Evolutionary conservation across 2,329 filamentous ascomycete species (phyloP).

Genomic region (Verruconis gallopava): DNA sequence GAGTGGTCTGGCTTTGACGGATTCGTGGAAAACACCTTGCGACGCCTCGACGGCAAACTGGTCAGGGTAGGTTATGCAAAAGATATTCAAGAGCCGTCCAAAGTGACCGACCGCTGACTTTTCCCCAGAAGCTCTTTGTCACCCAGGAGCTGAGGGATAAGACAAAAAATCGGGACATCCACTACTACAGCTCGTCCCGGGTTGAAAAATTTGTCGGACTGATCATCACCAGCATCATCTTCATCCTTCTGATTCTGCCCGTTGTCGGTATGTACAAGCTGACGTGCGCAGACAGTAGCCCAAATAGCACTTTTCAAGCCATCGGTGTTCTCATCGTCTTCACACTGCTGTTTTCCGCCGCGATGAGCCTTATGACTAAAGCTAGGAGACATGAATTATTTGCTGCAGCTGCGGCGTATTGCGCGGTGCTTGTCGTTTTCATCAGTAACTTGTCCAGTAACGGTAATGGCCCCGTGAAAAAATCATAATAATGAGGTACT

Average conservation of each 20-base stretch:
- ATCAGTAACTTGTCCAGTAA: conserved; percentile 23
- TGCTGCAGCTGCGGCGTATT: conserved; percentile 26
- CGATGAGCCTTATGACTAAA: conserved; percentile 25
- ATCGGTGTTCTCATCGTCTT: conserved; percentile 31
- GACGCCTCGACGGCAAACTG: conserved; percentile 16
- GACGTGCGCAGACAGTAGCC: conserved; percentile 16
- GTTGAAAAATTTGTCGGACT: conserved; percentile 29
- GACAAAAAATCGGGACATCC: conserved; percentile 21
- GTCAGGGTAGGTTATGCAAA: conserved; percentile 17
- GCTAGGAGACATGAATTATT: conserved; percentile 26
- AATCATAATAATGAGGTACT: too few relatives aligned
- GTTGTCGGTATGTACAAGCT: conserved; percentile 29
- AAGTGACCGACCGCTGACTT: conserved; percentile 1
- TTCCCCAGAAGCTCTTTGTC: conserved; percentile 22
- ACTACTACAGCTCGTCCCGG: conserved; percentile 24
- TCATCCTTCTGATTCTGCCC: conserved; percentile 28
- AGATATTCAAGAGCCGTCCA: conserved; percentile 1
- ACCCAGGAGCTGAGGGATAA: conserved; percentile 27
- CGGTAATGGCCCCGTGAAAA: too few relatives aligned
- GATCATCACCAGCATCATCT: conserved; percentile 31
- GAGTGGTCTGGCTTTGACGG: conserved; percentile 30
- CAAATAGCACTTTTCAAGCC: conserved; percentile 23
- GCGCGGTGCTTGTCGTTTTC: conserved; percentile 27
- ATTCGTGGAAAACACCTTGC: conserved; percentile 23
- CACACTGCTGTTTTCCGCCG: conserved; percentile 20